phyloP scores from a whole-genome alignment of 139 green algal species.

The Spirogloea muscicola region DNA sequence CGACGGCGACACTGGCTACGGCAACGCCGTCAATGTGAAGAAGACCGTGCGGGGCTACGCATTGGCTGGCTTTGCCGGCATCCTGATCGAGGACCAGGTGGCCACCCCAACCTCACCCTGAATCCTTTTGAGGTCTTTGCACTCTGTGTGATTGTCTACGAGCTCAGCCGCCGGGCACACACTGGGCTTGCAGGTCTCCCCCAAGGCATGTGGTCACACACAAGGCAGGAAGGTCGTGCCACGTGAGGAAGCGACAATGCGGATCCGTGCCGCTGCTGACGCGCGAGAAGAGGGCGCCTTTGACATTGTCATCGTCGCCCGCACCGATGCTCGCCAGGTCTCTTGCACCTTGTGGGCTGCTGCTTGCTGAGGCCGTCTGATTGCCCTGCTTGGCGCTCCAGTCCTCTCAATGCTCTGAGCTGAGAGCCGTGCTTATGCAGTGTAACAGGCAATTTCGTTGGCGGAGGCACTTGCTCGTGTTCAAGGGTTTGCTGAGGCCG shows the following conservation, averaged over 20 bases:
- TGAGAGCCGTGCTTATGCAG: not conserved
- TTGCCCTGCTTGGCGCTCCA: too few relatives aligned
- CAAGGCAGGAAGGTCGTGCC: constrained; percentile 71
- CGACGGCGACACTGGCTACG: constrained; percentile 94
- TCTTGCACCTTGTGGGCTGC: too few relatives aligned
- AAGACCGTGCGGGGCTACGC: constrained; percentile 81
- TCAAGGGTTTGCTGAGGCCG: constrained; percentile 81
- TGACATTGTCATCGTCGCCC: constrained; percentile 87
- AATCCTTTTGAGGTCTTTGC: not conserved
- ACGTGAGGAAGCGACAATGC: constrained; percentile 73
- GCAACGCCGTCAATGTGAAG: constrained; percentile 93
- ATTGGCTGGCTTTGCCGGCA: constrained; percentile 72
- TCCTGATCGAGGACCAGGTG: constrained; percentile 87
- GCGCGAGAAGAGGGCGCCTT: constrained; percentile 67
- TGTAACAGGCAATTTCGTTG: constrained; percentile 12
- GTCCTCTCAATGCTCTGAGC: constrained; percentile 68
- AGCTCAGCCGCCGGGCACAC: not conserved
- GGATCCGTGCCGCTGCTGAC: constrained; percentile 63
- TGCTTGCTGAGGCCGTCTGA: too few relatives aligned
- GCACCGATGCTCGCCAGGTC: too few relatives aligned
- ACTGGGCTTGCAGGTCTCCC: constrained; percentile 59
- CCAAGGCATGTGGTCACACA: constrained; percentile 95
- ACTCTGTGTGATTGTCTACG: not conserved
- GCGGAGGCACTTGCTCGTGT: constrained; percentile 63
- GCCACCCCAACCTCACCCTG: not conserved